Conservation (phyloP, 1,284 basidiomycete genomes). For the Ceratobasidium papillatum region DNA sequence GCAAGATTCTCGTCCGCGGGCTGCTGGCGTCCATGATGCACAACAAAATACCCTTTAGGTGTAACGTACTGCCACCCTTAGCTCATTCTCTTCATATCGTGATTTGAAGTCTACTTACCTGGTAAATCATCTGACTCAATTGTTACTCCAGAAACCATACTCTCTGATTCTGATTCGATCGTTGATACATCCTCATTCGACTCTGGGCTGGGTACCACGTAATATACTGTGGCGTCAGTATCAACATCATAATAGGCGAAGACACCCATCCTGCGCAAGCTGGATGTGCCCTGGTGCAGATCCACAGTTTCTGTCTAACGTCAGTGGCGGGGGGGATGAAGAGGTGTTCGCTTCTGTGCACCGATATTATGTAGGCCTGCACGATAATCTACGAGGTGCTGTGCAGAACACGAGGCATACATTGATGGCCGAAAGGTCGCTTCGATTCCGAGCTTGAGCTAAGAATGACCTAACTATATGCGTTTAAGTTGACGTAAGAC, state of each 20-base stretch:
- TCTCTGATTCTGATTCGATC: background rate
- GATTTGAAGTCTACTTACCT: background rate
- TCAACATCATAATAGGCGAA: slow-evolving; percentile 1
- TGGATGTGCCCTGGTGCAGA: background rate
- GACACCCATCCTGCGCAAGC: background rate
- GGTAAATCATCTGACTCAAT: slow-evolving; percentile 4
- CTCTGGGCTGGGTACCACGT: background rate
- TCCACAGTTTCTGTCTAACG: too few relatives aligned
- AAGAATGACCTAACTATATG: too few relatives aligned
- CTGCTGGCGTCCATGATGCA: slow-evolving; percentile 13
- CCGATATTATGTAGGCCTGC: slow-evolving; percentile 47
- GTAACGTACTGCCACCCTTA: background rate
- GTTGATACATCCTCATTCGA: background rate
- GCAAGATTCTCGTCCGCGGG: slow-evolving; percentile 11
- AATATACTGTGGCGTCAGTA: background rate
- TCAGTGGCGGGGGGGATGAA: background rate
- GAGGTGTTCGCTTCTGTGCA: background rate
- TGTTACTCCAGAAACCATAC: background rate
- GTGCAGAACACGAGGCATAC: too few relatives aligned
- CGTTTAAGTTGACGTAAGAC: too few relatives aligned
- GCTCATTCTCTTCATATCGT: too few relatives aligned
- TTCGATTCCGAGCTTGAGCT: too few relatives aligned
- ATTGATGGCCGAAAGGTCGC: too few relatives aligned
- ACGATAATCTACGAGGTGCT: slow-evolving; percentile 50
- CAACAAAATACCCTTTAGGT: slow-evolving; percentile 14